phyloP scores from a whole-genome alignment of 2,329 filamentous ascomycete genomes.

The Fusarium sororula region DNA sequence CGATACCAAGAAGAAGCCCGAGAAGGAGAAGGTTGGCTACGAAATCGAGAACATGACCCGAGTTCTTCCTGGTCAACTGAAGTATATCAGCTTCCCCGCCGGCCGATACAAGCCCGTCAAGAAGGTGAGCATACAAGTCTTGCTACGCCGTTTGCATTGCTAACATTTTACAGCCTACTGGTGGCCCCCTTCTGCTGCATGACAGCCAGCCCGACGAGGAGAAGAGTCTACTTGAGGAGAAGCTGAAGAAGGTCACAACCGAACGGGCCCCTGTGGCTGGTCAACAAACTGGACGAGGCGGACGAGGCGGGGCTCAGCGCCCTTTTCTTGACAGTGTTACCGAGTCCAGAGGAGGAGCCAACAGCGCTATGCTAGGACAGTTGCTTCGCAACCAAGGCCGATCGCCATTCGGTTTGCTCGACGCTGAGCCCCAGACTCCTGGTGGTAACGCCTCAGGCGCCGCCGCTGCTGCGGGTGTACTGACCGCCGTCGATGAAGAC shows the following conservation, averaged over 20 bases:
- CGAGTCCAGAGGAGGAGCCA: slow-evolving; percentile 44
- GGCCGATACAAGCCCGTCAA: slow-evolving; percentile 92
- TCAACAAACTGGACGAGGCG: slow-evolving; percentile 45
- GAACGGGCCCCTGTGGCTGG: slow-evolving; percentile 69
- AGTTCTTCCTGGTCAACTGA: slow-evolving; percentile 90
- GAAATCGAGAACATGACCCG: slow-evolving; percentile 97
- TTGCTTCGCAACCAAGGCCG: slow-evolving; percentile 53
- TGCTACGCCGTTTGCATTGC: not conserved
- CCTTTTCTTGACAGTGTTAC: slow-evolving; percentile 50
- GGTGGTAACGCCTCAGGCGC: slow-evolving; percentile 63
- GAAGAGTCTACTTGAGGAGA: slow-evolving; percentile 87
- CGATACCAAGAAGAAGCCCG: slow-evolving; percentile 84
- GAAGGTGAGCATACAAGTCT: slow-evolving; percentile 66
- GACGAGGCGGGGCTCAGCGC: slow-evolving; percentile 47
- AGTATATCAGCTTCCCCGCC: slow-evolving; percentile 92
- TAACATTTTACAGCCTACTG: slow-evolving; percentile 74
- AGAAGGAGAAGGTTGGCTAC: slow-evolving; percentile 97
- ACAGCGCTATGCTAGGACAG: slow-evolving; percentile 52
- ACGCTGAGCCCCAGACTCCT: slow-evolving; percentile 42
- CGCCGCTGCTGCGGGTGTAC: slow-evolving; percentile 78
- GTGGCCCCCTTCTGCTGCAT: slow-evolving; percentile 89
- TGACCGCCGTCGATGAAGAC: slow-evolving; percentile 90
- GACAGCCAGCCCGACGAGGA: slow-evolving; percentile 83
- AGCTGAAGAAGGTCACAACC: slow-evolving; percentile 81
- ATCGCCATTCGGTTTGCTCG: slow-evolving; percentile 43